Percentiles rank a stretch among this genome's conserved stretches.
Conservation (phyloP, 352 stramenopile genomes). For the Phytopythium vexans region DNA sequence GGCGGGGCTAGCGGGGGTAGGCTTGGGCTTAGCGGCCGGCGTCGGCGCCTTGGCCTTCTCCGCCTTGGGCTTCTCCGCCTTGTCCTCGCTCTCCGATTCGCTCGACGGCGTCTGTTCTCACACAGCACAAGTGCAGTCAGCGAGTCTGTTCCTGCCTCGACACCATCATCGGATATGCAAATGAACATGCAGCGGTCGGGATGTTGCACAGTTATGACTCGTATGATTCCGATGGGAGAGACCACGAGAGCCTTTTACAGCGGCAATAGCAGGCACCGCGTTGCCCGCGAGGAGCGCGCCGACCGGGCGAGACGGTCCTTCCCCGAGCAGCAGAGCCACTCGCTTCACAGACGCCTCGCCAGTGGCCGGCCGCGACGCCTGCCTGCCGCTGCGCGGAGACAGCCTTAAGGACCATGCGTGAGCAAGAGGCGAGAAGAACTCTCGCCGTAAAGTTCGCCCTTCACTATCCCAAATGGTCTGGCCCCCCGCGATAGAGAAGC, state of each 20-base stretch:
- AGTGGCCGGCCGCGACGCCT: constrained; percentile 21
- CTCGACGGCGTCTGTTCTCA: constrained; percentile 30
- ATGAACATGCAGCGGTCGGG: constrained; percentile 18
- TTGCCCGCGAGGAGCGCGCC: neutral
- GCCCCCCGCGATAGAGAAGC: constrained; percentile 57
- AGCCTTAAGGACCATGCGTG: constrained; percentile 90
- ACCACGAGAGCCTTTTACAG: constrained; percentile 65
- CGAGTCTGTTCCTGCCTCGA: no score
- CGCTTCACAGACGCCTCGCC: constrained; percentile 24
- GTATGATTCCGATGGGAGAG: constrained; percentile 89
- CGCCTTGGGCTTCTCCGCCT: constrained; percentile 27
- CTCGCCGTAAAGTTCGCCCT: constrained; percentile 60
- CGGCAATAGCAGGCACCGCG: constrained; percentile 27
- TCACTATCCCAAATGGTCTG: constrained; percentile 88
- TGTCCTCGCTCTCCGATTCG: constrained; percentile 34
- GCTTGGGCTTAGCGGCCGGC: no score
- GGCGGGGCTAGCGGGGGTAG: constrained; percentile 3
- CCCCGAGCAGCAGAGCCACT: no score
- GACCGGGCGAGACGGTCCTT: no score
- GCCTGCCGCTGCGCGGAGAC: constrained; percentile 76
- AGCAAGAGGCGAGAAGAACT: constrained; percentile 83
- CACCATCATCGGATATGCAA: no score
- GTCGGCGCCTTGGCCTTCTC: constrained; percentile 24
- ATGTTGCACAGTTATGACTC: constrained; percentile 93
- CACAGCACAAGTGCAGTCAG: no score